A percentile compares a stretch with the other conserved stretches of the same genome.
Evolutionary conservation across 768 basidiomycete genomes (phyloP).

Genomic region (Xerocomus spinulosus): DNA sequence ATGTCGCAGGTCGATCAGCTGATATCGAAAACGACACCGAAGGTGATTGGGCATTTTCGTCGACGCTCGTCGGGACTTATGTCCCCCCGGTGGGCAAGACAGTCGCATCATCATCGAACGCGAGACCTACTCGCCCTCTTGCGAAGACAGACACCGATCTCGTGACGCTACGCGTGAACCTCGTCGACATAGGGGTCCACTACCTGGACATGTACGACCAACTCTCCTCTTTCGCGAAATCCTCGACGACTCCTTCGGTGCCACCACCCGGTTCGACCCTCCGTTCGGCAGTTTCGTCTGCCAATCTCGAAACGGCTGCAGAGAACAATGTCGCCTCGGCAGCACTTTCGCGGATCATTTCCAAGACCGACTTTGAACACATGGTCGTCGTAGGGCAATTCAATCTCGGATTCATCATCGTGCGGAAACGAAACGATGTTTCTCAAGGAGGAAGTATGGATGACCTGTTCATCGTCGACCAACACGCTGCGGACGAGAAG

Average conservation of each 20-base stretch:
- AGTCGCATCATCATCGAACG: neutral
- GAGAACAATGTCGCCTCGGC: constrained; percentile 55
- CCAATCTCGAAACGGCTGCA: constrained; percentile 36
- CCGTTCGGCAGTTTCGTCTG: constrained; percentile 23
- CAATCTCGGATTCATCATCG: constrained; percentile 92
- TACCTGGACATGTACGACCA: constrained; percentile 18
- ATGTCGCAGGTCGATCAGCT: neutral
- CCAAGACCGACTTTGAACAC: constrained; percentile 74
- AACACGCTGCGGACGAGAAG: constrained; percentile 97
- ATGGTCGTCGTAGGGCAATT: constrained; percentile 95
- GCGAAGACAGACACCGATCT: constrained; percentile 1
- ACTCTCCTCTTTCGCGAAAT: neutral
- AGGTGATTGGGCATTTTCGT: constrained; percentile 20
- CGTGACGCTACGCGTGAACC: constrained; percentile 19
- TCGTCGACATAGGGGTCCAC: constrained; percentile 17
- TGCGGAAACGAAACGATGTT: constrained; percentile 47
- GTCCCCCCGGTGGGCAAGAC: constrained; percentile 13
- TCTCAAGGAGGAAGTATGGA: constrained; percentile 43
- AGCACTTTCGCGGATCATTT: constrained; percentile 78
- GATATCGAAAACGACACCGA: constrained; percentile 7
- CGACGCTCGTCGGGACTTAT: constrained; percentile 25
- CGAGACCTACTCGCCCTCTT: neutral
- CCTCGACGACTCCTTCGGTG: neutral
- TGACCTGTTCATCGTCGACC: constrained; percentile 95
- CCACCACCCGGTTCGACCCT: constrained; percentile 9